Conservation (phyloP, 495 filamentous ascomycete species). For the Trichocladium uniseriatum region DNA sequence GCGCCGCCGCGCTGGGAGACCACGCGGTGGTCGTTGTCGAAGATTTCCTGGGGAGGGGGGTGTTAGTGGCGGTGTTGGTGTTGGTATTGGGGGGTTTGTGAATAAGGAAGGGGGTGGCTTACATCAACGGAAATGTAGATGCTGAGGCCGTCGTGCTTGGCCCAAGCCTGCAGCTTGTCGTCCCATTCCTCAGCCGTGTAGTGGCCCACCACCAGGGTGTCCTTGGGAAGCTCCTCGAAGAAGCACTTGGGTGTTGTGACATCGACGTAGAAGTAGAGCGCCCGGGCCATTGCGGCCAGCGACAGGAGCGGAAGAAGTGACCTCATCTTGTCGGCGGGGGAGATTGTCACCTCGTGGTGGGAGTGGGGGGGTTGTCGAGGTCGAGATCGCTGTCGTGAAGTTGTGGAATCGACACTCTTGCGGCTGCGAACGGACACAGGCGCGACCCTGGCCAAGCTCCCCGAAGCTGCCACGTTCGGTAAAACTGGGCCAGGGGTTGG, state of each 20-base stretch:
- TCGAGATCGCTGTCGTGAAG: background rate
- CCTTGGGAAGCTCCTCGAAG: slow-evolving; percentile 94
- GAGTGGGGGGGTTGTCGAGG: slow-evolving; percentile 1
- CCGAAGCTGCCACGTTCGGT: slow-evolving; percentile 43
- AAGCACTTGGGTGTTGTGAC: slow-evolving; percentile 77
- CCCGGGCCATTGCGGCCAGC: slow-evolving; percentile 49
- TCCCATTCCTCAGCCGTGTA: slow-evolving; percentile 78
- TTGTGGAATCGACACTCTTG: background rate
- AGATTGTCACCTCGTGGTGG: background rate
- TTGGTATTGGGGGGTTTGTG: background rate
- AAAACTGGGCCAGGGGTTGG: slow-evolving; percentile 26
- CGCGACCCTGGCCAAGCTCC: slow-evolving; percentile 12
- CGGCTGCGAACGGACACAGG: background rate
- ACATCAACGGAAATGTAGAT: slow-evolving; percentile 86
- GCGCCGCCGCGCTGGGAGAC: slow-evolving; percentile 71
- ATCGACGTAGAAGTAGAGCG: slow-evolving; percentile 95
- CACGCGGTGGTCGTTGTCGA: slow-evolving; percentile 96
- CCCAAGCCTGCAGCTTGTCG: slow-evolving; percentile 52
- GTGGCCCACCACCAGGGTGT: slow-evolving; percentile 90
- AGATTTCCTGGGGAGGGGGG: slow-evolving; percentile 54
- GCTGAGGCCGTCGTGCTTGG: slow-evolving; percentile 59
- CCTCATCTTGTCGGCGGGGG: slow-evolving; percentile 33
- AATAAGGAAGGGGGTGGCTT: slow-evolving; percentile 8
- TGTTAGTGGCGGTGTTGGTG: slow-evolving; percentile 1
- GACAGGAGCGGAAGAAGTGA: slow-evolving; percentile 41